Base-by-base conservation (phyloP, 208 protist species). In the Crithidia thermophila region DNA sequence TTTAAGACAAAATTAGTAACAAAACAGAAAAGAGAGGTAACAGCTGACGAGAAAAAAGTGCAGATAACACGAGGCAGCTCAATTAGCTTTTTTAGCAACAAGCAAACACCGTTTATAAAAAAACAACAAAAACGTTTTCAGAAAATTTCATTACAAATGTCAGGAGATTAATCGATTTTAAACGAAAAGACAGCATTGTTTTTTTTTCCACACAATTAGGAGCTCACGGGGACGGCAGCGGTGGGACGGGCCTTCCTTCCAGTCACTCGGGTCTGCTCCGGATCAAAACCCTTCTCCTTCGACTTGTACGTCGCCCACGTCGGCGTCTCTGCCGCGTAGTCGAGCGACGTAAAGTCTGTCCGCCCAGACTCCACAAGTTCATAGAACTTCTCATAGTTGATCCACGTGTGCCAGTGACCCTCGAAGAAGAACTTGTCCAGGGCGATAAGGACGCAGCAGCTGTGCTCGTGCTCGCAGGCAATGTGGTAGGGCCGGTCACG, bases 391-490 rank as follows among this genome's bases (percentile, higher is more conserved):
- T 89, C 81, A 63, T 94, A 95, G 76, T 97, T 82, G 63, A 97
- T 96, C 91, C 93, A 97, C 18, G 93, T 97, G 75, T 97, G 83
- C 90, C 90, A 96, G 27, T 70, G 73, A 0, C 67, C 58, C 56
- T 95, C 60, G 34, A 88, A 76, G 56, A 81, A 87, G 71, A 97
- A 97, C 51, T 91, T 88, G 45, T 94, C 83, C 0, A 88, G 71
- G 0, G 93, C 88, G 69, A 97, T 94, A 28, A 97, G 84, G 34
- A 95, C 85, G 67, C 93, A 97, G 80, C 93, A 96, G 67, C 86
- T 94, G 80, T 97, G 93, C 71, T 97, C 93, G 71, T 97, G 93
- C 67, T 96, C 90, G 71, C 88, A 96, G 46, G 90, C 93, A 51
- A 97, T 82, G 63, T 88, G 78, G 63, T 97, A 97, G 14, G 88